Conservation (phyloP, 139 green algal genomes). For the Chlamydomonas schloesseri region DNA sequence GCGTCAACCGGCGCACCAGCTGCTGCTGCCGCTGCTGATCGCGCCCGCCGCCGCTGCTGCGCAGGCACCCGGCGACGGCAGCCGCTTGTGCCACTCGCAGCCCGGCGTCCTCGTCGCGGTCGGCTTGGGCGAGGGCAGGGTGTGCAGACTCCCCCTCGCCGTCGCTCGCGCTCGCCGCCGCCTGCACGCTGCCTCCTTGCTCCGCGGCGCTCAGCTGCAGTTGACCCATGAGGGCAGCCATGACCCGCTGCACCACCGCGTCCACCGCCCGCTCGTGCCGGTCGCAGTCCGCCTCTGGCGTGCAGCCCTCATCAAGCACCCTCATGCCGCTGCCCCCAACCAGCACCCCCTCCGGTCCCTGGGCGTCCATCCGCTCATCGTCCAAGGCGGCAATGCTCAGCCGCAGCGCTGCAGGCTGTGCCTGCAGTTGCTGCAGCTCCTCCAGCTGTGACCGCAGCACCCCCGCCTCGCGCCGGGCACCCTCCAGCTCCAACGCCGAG, state of each 20-base stretch:
- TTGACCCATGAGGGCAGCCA: background rate
- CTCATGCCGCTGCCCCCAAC: too few species aligned
- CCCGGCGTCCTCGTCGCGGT: background rate
- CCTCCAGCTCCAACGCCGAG: background rate
- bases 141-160: background rate
- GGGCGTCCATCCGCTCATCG: too few species aligned
- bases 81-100: background rate
- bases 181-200: too few species aligned
- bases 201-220: background rate
- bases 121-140: background rate
- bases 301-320: background rate
- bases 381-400: background rate
- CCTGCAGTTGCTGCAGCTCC: background rate
- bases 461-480: background rate
- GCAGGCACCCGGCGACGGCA: too few species aligned
- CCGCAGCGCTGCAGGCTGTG: background rate
- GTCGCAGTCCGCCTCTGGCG: background rate
- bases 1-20: background rate
- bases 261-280: background rate
- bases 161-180: background rate
- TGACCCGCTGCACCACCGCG: background rate
- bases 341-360: too few species aligned
- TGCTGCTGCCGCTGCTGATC: background rate
- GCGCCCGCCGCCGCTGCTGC: background rate
- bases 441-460: background rate